These are phyloP conservation scores for Oropetium thomaeum DNA, from an alignment of 176 grass and related monocot genomes.

Conservation along the genomic window DNA sequence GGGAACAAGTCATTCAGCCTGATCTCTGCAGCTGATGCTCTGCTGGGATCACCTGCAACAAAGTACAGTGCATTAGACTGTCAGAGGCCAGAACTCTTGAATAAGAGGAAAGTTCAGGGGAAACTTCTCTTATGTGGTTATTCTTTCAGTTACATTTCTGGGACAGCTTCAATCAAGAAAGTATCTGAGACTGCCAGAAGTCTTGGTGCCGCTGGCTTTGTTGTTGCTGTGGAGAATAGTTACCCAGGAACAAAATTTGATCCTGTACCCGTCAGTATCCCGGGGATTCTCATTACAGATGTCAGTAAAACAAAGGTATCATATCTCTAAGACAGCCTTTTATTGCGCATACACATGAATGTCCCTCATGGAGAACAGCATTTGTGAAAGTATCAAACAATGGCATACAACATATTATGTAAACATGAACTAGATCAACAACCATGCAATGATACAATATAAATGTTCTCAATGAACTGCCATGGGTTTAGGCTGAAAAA, in stretches of 20 bases:
- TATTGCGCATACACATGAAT: slow-evolving; percentile 13
- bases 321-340: neutral
- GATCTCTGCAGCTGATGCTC: slow-evolving; percentile 82
- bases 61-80: slow-evolving; percentile 93
- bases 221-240: slow-evolving; percentile 88
- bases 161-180: slow-evolving; percentile 94
- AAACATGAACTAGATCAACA: neutral
- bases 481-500: neutral
- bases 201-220: slow-evolving; percentile 85
- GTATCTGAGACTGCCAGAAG: slow-evolving; percentile 79
- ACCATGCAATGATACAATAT: neutral
- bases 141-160: slow-evolving; percentile 96
- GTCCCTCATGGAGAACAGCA: neutral
- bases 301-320: slow-evolving; percentile 81
- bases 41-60: slow-evolving; percentile 67
- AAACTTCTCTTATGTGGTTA: slow-evolving; percentile 96
- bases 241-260: slow-evolving; percentile 97
- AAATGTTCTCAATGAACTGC: neutral
- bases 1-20: slow-evolving; percentile 73
- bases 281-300: slow-evolving; percentile 92
- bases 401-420: neutral
- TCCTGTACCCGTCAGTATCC: slow-evolving; percentile 90
- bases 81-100: slow-evolving; percentile 90
- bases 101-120: slow-evolving; percentile 77
- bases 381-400: neutral